Conservation (phyloP, 2,329 filamentous ascomycete species). For the Helotiales sp. region DNA sequence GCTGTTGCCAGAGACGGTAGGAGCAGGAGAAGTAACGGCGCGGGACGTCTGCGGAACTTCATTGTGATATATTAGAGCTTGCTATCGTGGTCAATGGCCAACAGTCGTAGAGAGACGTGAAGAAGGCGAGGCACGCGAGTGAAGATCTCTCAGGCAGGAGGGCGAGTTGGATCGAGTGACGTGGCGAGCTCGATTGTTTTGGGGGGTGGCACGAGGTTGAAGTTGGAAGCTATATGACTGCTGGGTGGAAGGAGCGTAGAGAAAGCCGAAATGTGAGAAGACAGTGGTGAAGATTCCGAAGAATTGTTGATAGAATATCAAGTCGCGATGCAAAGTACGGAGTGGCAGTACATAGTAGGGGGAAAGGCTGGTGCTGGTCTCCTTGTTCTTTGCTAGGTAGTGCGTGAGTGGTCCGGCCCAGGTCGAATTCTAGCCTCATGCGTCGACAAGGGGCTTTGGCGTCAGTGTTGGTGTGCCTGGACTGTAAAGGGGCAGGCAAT, state of each 20-base stretch:
- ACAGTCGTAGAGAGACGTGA: constrained; percentile 5
- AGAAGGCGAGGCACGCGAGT: neutral
- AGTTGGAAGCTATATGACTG: neutral
- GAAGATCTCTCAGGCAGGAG: neutral
- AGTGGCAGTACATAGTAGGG: neutral
- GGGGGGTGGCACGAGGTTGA: neutral
- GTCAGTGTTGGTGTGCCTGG: neutral
- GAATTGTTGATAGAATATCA: neutral
- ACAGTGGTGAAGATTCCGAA: neutral
- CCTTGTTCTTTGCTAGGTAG: neutral
- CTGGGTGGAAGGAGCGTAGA: constrained; percentile 11
- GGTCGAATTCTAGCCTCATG: constrained; percentile 20
- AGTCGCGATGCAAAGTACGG: constrained; percentile 6
- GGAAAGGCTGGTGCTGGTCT: neutral
- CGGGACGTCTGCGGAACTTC: constrained; percentile 61
- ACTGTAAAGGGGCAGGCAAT: neutral
- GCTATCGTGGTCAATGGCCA: neutral
- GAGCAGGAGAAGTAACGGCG: constrained; percentile 64
- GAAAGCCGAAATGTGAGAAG: constrained; percentile 1
- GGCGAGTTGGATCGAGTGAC: constrained; percentile 11
- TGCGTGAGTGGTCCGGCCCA: neutral
- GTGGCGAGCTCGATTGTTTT: constrained; percentile 20
- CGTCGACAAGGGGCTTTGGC: constrained; percentile 20
- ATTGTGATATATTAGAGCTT: constrained; percentile 47
- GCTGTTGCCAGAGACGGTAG: constrained; percentile 59